Percentiles rank a stretch among this genome's conserved stretches.
These are phyloP conservation scores for Citropsis articulata DNA, from an alignment of 345 rosid species.

Conservation along the genomic window DNA sequence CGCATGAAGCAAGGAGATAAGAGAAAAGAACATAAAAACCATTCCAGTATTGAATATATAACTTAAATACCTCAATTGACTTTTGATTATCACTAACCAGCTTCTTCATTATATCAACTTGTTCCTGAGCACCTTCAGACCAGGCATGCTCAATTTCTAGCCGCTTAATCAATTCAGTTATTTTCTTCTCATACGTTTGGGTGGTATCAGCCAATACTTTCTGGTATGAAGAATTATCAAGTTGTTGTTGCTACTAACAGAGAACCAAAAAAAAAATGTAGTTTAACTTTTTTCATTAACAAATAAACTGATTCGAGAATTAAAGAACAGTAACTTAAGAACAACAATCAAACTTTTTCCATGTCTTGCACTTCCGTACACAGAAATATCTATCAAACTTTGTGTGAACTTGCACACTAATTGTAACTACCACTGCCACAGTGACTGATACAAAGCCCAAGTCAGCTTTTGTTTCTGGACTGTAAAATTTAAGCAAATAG, in stretches of 20 bases:
- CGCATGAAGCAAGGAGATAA: neutral
- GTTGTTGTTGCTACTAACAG: slow-evolving; percentile 64
- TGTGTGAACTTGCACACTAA: neutral
- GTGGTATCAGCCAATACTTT: slow-evolving; percentile 69
- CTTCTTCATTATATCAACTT: slow-evolving; percentile 44
- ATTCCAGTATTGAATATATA: slow-evolving; percentile 10
- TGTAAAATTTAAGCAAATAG: neutral
- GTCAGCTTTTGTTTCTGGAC: neutral
- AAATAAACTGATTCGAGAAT: neutral
- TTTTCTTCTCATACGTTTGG: slow-evolving; percentile 74
- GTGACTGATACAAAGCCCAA: neutral
- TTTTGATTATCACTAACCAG: slow-evolving; percentile 49
- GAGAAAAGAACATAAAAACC: neutral
- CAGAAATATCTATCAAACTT: neutral
- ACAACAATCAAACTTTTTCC: neutral
- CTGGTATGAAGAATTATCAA: slow-evolving; percentile 62
- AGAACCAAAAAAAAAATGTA: slow-evolving; percentile 13
- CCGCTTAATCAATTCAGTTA: slow-evolving; percentile 56
- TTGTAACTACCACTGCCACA: neutral
- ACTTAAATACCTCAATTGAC: slow-evolving; percentile 54
- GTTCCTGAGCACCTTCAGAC: slow-evolving; percentile 43
- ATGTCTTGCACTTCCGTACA: neutral
- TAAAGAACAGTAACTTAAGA: neutral
- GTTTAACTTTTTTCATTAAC: neutral
- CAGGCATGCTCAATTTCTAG: slow-evolving; percentile 49